Evolutionary conservation across 1,284 basidiomycete species (phyloP).

Genomic region (Ceratobasidium sp.): DNA sequence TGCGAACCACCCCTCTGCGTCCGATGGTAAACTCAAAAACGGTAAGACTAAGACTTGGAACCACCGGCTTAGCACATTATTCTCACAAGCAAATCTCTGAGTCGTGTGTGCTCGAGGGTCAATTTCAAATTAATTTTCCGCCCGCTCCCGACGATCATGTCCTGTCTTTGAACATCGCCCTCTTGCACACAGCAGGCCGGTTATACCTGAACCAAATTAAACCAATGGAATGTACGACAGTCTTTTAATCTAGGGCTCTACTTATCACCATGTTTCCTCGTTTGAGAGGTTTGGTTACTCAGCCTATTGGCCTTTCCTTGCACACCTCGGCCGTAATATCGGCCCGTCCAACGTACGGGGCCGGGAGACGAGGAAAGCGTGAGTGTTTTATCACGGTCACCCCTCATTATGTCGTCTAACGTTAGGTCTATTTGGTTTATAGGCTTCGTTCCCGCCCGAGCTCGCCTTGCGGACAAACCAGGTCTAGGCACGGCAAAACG

Average conservation of each 20-base stretch:
- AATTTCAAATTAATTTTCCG: slow-evolving; percentile 16
- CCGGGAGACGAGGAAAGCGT: slow-evolving; percentile 9
- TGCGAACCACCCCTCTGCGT: background rate
- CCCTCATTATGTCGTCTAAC: background rate
- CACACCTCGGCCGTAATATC: slow-evolving; percentile 9
- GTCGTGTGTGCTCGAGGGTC: no score
- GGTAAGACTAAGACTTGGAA: no score
- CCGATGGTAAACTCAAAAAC: background rate
- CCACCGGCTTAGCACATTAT: no score
- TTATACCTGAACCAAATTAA: background rate
- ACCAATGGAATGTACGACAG: background rate
- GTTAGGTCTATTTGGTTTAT: no score
- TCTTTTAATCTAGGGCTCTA: background rate
- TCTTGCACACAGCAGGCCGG: background rate
- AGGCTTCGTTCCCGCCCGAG: slow-evolving; percentile 33
- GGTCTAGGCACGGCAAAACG: background rate
- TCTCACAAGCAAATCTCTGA: no score
- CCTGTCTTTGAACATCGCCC: background rate
- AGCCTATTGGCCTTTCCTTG: background rate
- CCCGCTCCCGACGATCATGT: slow-evolving; percentile 1
- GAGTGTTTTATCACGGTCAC: background rate
- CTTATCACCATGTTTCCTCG: background rate
- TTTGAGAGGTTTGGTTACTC: background rate
- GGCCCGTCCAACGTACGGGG: slow-evolving; percentile 24
- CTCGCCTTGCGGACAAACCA: slow-evolving; percentile 27